Base-by-base conservation (phyloP, 2,329 filamentous ascomycete species). In the Tothia fuscella region DNA sequence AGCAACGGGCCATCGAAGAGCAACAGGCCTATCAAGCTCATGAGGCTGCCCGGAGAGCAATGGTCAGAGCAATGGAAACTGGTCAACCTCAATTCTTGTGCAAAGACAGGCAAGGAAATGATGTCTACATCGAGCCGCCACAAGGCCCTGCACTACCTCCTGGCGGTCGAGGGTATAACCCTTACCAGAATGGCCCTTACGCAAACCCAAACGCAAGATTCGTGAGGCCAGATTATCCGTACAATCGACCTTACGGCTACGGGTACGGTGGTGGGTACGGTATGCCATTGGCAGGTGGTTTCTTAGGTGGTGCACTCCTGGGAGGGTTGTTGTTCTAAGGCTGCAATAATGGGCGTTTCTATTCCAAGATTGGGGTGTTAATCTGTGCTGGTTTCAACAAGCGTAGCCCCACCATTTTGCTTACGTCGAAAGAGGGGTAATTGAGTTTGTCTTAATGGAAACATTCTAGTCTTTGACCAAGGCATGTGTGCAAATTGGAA, bases 61-160 rank as follows among this genome's bases (percentile, higher is more conserved):
- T 78, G 62, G 51, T 59, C 6, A 57, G 57, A 12, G 72, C 73
- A 1, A 59, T 68, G 46, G 52, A 69, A 47, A 75, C 72, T 0
- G 72, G 72, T 1, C 56, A 73, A 51, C 72, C 74, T 12, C 72
- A 76, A 47, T 60, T 68, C 10, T 48, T 78, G 1, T 68, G 72
- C 28, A 68, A 67, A 47, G 72, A 78, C 51, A 51, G 53, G 9
- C 56, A 72, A 24, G 71, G 73, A 2, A 61, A 63, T 29, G 68
- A 76, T 42, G 60, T 78, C n/a, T 79, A 72, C 53, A 65, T 78
- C 25, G 69, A 75, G 49, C 72, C 74, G 6, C 72, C 72, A 2
- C 56, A 58, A 20, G 62, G 59, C 0, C 47, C 50, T 21, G 33
- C 32, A 25, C 49, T 48, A 14, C 50, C 51, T 6, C 28, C 45